Conservation (phyloP, 1,284 basidiomycete species). For the Papiliotrema nemorosa region DNA sequence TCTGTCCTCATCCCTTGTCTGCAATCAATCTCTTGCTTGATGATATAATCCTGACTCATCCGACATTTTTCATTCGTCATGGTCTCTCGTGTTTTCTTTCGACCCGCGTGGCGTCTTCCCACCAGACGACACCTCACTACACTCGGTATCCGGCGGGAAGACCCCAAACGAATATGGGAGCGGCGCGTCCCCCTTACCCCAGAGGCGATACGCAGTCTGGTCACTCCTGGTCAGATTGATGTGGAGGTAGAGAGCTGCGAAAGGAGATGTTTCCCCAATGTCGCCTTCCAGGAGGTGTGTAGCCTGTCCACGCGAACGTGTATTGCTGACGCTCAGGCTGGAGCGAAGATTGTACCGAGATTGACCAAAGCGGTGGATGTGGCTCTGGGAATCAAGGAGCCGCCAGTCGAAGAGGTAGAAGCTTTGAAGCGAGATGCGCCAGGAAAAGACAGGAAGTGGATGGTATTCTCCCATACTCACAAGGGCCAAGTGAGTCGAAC, state of each 20-base stretch:
- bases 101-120: no score
- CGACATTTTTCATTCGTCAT: no score
- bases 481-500: conserved; percentile 54
- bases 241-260: conserved; percentile 73
- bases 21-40: no score
- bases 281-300: conserved; percentile 64
- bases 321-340: conserved; percentile 57
- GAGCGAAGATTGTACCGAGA: conserved; percentile 61
- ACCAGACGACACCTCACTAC: conserved; percentile 34
- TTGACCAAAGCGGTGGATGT: conserved; percentile 65
- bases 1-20: no score
- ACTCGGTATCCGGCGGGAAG: conserved; percentile 70
- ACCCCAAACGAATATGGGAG: conserved; percentile 77
- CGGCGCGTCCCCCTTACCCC: conserved; percentile 79
- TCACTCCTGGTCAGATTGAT: conserved; percentile 51
- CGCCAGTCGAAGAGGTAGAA: conserved; percentile 62
- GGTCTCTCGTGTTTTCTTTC: no score
- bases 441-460: conserved; percentile 38
- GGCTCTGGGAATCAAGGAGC: conserved; percentile 82
- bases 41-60: no score
- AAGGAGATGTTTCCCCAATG: conserved; percentile 65
- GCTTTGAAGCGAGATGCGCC: conserved; percentile 11
- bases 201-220: conserved; percentile 60
- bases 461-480: conserved; percentile 88
- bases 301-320: neutral